Evolutionary conservation across 768 basidiomycete genomes (phyloP), one percentile per base, ranked within the genome.

Genomic region (Amylocystis lapponica): DNA sequence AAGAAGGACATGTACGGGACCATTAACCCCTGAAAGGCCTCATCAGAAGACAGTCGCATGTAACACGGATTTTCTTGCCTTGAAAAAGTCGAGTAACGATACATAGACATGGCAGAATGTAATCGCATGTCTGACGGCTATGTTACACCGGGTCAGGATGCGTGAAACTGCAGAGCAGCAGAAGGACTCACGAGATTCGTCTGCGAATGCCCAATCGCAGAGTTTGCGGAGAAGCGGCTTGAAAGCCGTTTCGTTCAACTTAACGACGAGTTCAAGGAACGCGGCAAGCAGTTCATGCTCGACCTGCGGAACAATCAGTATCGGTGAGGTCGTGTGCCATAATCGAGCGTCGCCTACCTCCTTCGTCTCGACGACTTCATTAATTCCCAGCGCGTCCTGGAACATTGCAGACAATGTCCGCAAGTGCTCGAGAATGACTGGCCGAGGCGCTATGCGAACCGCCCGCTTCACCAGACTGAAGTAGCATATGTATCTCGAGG

Each of bases 171-270:
- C 40, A 26, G 13, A 36, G 5, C 27, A 2, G 17, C 27, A 21
- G n/a, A 16, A 3, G 5, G 21, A 62, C 70, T 25, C 54, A 81
- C 80, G 63, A 4, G 57, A 55, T 22, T 73, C 74, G 45, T 70
- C 68, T 1, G 72, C 75, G 54, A 93, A 93, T 0, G 92, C 92
- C 96, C 96, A 99, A 59, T 99, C 96, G 55, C 89, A 92, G 45
- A 94, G 63, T 41, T 83, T 81, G 42, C 92, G 81, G 76, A 97
- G 95, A 13, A 97, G 67, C 1, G 95, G 93, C 49, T 81, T 77
- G 79, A 99, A 98, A 0, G 84, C 75, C 0, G 79, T 78, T 53
- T 98, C 96, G 56, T 94, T 96, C 41, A 99, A 70, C 63, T 97
- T 97, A 41, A 90, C 79, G 10, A 93, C 87, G 8, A 97, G 68